A percentile compares a stretch with the other conserved stretches of the same genome.
Evolutionary conservation across 2,329 filamentous ascomycete species (phyloP).

Genomic region (Botryotinia narcissicola): DNA sequence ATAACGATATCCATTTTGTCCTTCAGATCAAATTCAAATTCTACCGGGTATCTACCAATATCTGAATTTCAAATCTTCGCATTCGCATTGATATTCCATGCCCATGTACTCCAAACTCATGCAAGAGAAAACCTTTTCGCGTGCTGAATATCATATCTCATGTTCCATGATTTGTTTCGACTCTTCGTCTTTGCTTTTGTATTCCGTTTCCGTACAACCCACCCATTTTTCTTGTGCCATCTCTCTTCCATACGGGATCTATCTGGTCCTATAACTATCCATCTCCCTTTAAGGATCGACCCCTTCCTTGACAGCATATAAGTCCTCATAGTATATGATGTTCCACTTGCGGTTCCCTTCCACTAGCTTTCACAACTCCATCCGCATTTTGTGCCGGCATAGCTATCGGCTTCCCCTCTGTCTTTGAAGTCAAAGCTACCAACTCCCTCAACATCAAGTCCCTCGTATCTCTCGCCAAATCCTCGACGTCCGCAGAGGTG

Average conservation of each 20-base stretch:
- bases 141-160: not conserved
- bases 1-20: not conserved
- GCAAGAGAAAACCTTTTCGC: not conserved
- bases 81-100: not conserved
- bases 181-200: not conserved
- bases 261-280: not conserved
- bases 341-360: conserved; percentile 28
- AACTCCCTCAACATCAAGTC: conserved; percentile 74
- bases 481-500: conserved; percentile 73
- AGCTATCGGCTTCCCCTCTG: conserved; percentile 42
- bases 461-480: conserved; percentile 63
- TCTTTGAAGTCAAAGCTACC: conserved; percentile 51
- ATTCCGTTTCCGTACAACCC: not conserved
- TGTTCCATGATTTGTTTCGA: not conserved
- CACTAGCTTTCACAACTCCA: conserved; percentile 35
- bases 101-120: not conserved
- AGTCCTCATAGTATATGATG: conserved; percentile 12
- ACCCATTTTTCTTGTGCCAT: not conserved
- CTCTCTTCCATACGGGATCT: not conserved
- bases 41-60: conserved; percentile 10
- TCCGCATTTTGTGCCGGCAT: conserved; percentile 30
- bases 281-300: not conserved
- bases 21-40: not conserved
- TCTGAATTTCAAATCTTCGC: not conserved
- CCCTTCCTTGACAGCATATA: not conserved